phyloP scores from a whole-genome alignment of 2,329 filamentous ascomycete species.

The Huntiella moniliformis region DNA sequence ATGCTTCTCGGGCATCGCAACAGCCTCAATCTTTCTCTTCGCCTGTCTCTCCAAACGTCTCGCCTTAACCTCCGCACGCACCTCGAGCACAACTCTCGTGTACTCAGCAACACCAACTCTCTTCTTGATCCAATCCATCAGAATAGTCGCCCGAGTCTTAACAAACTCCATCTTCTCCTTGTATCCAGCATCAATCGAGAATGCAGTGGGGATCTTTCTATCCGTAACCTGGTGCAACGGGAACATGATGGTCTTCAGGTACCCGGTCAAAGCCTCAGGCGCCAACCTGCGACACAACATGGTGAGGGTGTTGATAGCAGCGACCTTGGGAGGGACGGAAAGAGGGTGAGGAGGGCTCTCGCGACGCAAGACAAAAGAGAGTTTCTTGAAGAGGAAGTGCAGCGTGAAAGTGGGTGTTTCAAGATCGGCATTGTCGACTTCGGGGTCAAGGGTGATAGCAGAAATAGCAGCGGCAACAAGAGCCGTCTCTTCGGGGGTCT shows the following conservation, averaged over 20 bases:
- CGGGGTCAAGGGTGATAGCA: constrained; percentile 3
- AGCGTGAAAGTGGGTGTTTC: constrained; percentile 24
- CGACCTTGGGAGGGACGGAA: constrained; percentile 54
- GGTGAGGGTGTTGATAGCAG: constrained; percentile 55
- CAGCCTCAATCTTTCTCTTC: constrained; percentile 80
- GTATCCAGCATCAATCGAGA: constrained; percentile 52
- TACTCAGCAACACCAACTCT: constrained; percentile 68
- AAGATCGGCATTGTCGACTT: constrained; percentile 7
- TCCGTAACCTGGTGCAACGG: constrained; percentile 72
- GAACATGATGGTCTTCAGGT: constrained; percentile 39
- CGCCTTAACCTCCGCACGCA: constrained; percentile 52
- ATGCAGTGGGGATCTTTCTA: constrained; percentile 50
- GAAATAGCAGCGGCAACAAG: constrained; percentile 3
- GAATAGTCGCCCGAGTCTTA: constrained; percentile 51
- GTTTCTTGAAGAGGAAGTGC: constrained; percentile 58
- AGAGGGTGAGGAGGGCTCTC: constrained; percentile 46
- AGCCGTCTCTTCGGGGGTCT: constrained; percentile 17
- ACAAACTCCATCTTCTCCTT: constrained; percentile 50
- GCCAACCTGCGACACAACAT: constrained; percentile 47
- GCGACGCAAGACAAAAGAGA: constrained; percentile 61
- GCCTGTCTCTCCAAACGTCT: constrained; percentile 54
- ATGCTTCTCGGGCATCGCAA: constrained; percentile 62
- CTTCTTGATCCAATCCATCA: constrained; percentile 68
- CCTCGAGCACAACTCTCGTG: constrained; percentile 51
- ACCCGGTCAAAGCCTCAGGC: constrained; percentile 35